Base-by-base conservation (phyloP, 1,284 basidiomycete species). In the Cryptococcus floricola region DNA sequence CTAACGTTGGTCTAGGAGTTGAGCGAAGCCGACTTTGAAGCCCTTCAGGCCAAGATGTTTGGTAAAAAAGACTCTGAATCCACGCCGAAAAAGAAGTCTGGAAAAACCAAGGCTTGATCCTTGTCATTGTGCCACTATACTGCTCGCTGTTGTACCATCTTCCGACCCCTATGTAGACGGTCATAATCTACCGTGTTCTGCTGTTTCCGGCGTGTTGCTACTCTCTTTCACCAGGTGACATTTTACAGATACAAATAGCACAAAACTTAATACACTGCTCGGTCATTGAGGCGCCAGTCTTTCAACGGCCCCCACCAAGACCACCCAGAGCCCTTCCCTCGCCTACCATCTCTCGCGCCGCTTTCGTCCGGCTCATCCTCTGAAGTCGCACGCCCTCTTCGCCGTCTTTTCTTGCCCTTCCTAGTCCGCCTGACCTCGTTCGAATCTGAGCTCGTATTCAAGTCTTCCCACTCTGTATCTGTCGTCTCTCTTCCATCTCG, bases 271-370 rank as follows among this genome's bases (percentile, higher is more conserved):
- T 49, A 50, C 48, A 50, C 48, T 3, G 34, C 14, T 34, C 39
- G 59, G 54, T 37, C 59, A 39, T 39, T 75, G 45, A 73, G 61
- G 38, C 73, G 53, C 68, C 69, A 75, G 37, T 77, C 69, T 37
- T 63, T 67, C 43, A 77, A 54, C 37, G 75, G 75, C 14, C 75
- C 75, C 73, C 74, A 74, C 75, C 75, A 77, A 52, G 66, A 68
- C 72, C 72, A 73, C 0, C 65, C 66, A 4, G 51, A 48, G 4
- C 60, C 62, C 41, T 52, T 43, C 38, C 49, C 54, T 23, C 48
- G 39, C 48, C 54, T 39, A 56, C 59, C 51, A 44, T 48, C 50
- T 34, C 9, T 45, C 34, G 5, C 41, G 34, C 23, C 23, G 23
- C 23, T 23, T 23, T 43, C 42, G 34, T 45, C 48, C 27, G 25